Evolutionary conservation across 2,329 filamentous ascomycete genomes (phyloP).

Genomic region (Aspergillus pseudoviridinutans): DNA sequence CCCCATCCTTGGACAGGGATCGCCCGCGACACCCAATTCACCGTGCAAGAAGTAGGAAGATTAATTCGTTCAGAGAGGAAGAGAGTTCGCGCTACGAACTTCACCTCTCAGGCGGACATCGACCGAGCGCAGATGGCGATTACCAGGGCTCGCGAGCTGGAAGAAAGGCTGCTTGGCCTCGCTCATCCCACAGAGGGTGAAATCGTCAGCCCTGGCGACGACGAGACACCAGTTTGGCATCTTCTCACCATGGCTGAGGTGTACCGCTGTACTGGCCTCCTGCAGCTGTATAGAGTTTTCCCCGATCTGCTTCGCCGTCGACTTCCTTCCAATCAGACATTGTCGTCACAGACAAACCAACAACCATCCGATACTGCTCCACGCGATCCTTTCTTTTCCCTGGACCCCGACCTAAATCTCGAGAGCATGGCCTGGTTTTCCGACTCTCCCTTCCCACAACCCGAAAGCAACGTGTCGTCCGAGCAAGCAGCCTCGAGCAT

Average conservation of each 20-base stretch:
- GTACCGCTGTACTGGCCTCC: slow-evolving; percentile 50
- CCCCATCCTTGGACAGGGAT: slow-evolving; percentile 40
- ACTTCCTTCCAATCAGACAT: slow-evolving; percentile 22
- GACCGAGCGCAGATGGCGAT: slow-evolving; percentile 32
- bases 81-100: slow-evolving; percentile 30
- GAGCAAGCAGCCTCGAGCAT: slow-evolving; percentile 20
- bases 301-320: slow-evolving; percentile 48
- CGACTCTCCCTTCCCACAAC: slow-evolving; percentile 8
- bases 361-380: slow-evolving; percentile 14
- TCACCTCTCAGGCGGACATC: slow-evolving; percentile 37
- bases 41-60: slow-evolving; percentile 45
- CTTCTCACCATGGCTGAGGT: slow-evolving; percentile 52
- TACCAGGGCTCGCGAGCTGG: slow-evolving; percentile 37
- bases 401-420: slow-evolving; percentile 20
- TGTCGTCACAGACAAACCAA: slow-evolving; percentile 5
- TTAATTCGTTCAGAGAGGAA: slow-evolving; percentile 34
- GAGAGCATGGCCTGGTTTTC: slow-evolving; percentile 17
- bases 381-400: slow-evolving; percentile 20
- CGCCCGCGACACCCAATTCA: slow-evolving; percentile 34
- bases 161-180: slow-evolving; percentile 46
- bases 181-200: slow-evolving; percentile 46
- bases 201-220: slow-evolving; percentile 50
- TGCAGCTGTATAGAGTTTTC: slow-evolving; percentile 54
- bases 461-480: not conserved
- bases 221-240: slow-evolving; percentile 51